These are phyloP conservation scores for Aspergillaceae sp. DNA, from an alignment of 2,329 filamentous ascomycete genomes.

Conservation along the genomic window DNA sequence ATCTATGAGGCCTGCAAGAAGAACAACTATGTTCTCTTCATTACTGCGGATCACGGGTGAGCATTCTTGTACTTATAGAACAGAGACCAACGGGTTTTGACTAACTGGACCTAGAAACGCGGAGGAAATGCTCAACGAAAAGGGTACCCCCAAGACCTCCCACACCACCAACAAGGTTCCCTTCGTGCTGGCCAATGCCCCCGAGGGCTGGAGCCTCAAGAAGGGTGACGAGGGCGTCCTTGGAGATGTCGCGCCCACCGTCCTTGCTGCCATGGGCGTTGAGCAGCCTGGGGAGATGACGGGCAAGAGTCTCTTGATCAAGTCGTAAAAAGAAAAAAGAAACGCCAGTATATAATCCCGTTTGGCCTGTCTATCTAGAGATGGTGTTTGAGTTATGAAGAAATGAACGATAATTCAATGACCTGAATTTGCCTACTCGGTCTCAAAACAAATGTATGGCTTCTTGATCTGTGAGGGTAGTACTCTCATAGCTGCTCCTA, in stretches of 20 bases:
- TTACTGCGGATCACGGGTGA: slow-evolving; percentile 88
- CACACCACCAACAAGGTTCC: slow-evolving; percentile 98
- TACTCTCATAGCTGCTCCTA: no score
- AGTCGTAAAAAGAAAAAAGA: slow-evolving; percentile 35
- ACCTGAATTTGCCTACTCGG: no score
- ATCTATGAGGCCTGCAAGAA: slow-evolving; percentile 93
- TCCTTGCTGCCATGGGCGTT: slow-evolving; percentile 84
- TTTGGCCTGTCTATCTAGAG: slow-evolving; percentile 1
- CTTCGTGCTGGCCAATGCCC: slow-evolving; percentile 96
- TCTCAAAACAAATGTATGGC: no score
- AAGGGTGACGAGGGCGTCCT: slow-evolving; percentile 72
- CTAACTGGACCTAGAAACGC: slow-evolving; percentile 55
- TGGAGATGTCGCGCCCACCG: slow-evolving; percentile 91
- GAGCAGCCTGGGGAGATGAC: slow-evolving; percentile 89
- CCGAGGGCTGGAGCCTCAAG: slow-evolving; percentile 77
- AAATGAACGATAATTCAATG: slow-evolving; percentile 7
- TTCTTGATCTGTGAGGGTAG: no score
- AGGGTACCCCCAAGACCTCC: slow-evolving; percentile 94
- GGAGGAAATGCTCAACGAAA: slow-evolving; percentile 96
- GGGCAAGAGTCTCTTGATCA: slow-evolving; percentile 72
- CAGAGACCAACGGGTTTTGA: slow-evolving; percentile 12
- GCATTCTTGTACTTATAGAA: slow-evolving; percentile 15
- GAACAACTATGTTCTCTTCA: slow-evolving; percentile 84
- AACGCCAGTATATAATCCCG: slow-evolving; percentile 9
- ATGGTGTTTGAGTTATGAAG: slow-evolving; percentile 14